phyloP scores from a whole-genome alignment of 192 early-diverging fungal species.

The Backusella tarrabulga region DNA sequence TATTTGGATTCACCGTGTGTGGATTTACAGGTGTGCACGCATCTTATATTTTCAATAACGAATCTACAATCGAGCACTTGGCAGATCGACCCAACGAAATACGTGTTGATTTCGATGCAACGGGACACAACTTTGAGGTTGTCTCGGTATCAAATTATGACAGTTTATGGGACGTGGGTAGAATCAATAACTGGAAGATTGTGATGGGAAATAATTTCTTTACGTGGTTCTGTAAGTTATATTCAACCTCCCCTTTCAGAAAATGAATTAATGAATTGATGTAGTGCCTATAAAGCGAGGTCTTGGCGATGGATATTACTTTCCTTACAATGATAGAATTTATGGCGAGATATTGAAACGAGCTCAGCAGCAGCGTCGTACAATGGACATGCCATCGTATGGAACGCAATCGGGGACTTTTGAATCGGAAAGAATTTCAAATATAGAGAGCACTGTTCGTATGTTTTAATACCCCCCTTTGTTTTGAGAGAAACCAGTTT shows the following conservation, averaged over 20 bases:
- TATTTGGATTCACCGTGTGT: slow-evolving; percentile 46
- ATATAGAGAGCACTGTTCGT: neutral
- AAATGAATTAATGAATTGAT: neutral
- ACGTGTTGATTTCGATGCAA: slow-evolving; percentile 39
- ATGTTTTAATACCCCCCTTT: neutral
- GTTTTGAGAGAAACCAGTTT: neutral
- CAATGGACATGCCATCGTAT: neutral
- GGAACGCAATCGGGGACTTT: neutral
- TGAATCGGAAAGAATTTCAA: neutral
- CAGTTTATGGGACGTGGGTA: slow-evolving; percentile 41
- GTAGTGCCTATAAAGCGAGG: slow-evolving; percentile 30
- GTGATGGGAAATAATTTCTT: slow-evolving; percentile 41
- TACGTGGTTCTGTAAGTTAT: slow-evolving; percentile 36
- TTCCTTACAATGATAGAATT: slow-evolving; percentile 22
- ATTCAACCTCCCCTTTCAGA: neutral
- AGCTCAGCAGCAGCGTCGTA: slow-evolving; percentile 15
- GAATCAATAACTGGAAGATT: slow-evolving; percentile 43
- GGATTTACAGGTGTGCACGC: slow-evolving; percentile 44
- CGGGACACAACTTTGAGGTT: slow-evolving; percentile 34
- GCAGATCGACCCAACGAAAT: slow-evolving; percentile 34
- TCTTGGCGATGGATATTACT: slow-evolving; percentile 28
- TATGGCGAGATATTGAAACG: slow-evolving; percentile 19
- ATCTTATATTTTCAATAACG: slow-evolving; percentile 44
- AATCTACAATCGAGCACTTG: slow-evolving; percentile 50
- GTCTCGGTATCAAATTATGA: slow-evolving; percentile 37